Conservation (phyloP, 2,329 filamentous ascomycete genomes). For the Cercospora sesami region DNA sequence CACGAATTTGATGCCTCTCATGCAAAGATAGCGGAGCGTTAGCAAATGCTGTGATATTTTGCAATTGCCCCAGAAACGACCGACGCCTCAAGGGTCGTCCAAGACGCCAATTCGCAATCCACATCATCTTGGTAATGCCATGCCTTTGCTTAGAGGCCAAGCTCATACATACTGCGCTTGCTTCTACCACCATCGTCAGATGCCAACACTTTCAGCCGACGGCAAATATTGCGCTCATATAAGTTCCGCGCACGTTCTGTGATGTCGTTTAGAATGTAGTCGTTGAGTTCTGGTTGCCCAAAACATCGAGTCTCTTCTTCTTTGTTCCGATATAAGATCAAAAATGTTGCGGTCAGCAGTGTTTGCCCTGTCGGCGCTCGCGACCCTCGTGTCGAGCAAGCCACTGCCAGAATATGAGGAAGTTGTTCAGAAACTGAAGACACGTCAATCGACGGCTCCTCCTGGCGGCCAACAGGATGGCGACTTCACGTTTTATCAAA, state of each 20-base stretch:
- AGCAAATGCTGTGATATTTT: neutral
- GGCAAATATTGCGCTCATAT: slow-evolving; percentile 11
- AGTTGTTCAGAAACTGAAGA: slow-evolving; percentile 8
- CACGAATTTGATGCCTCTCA: neutral
- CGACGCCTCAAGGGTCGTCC: neutral
- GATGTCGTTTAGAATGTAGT: neutral
- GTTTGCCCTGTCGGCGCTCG: slow-evolving; percentile 8
- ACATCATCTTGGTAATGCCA: slow-evolving; percentile 8
- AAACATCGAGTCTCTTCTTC: neutral
- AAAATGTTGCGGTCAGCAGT: slow-evolving; percentile 12
- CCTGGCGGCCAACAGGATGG: slow-evolving; percentile 15
- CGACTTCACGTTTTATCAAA: slow-evolving; percentile 12
- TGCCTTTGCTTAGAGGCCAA: slow-evolving; percentile 8
- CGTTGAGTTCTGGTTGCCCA: neutral
- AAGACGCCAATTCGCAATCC: neutral
- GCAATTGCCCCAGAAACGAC: neutral
- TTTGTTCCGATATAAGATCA: neutral
- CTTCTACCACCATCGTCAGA: slow-evolving; percentile 7
- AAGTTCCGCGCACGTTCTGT: neutral
- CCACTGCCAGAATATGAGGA: slow-evolving; percentile 15
- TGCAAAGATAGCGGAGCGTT: neutral
- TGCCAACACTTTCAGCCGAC: slow-evolving; percentile 14
- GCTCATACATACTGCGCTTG: neutral
- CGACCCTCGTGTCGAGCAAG: slow-evolving; percentile 13
- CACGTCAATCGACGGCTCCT: slow-evolving; percentile 16